Conservation (phyloP, 1,284 basidiomycete genomes). For the Ustilago nuda region DNA sequence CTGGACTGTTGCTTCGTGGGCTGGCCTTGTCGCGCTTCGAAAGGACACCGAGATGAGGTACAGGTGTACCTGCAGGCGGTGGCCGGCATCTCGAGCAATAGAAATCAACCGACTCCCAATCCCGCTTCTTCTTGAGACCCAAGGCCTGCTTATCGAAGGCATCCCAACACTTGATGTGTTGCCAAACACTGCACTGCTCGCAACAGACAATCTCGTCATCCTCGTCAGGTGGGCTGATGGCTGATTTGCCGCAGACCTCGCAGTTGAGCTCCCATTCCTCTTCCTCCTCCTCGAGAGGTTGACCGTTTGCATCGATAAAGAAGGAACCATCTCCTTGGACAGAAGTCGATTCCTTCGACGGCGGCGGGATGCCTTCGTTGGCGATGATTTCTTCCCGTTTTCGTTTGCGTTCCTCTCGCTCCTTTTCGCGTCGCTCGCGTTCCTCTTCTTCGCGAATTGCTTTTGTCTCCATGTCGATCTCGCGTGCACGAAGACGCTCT, state of each 20-base stretch:
- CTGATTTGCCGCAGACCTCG: slow-evolving; percentile 80
- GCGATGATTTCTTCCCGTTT: slow-evolving; percentile 74
- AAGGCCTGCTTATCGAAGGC: slow-evolving; percentile 56
- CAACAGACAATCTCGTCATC: slow-evolving; percentile 81
- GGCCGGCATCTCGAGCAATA: slow-evolving; percentile 57
- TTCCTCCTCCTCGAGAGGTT: slow-evolving; percentile 56
- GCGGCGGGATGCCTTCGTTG: slow-evolving; percentile 68
- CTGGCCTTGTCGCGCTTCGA: slow-evolving; percentile 29
- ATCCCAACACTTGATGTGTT: slow-evolving; percentile 68
- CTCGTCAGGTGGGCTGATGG: slow-evolving; percentile 77
- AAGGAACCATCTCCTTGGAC: slow-evolving; percentile 14
- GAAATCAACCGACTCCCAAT: slow-evolving; percentile 62
- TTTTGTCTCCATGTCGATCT: slow-evolving; percentile 63
- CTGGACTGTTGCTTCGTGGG: slow-evolving; percentile 30
- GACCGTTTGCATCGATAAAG: slow-evolving; percentile 9
- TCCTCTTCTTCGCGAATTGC: slow-evolving; percentile 58
- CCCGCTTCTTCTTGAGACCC: slow-evolving; percentile 42
- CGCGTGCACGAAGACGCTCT: slow-evolving; percentile 69
- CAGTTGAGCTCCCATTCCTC: slow-evolving; percentile 86
- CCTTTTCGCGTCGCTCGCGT: slow-evolving; percentile 49
- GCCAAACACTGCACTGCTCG: slow-evolving; percentile 81
- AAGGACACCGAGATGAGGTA: slow-evolving; percentile 33
- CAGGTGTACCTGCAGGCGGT: slow-evolving; percentile 35
- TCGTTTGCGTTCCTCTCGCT: slow-evolving; percentile 73
- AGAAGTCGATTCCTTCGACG: slow-evolving; percentile 43